Base-by-base conservation (phyloP, 2,329 filamentous ascomycete genomes). In the Leptosphaerulina australis region DNA sequence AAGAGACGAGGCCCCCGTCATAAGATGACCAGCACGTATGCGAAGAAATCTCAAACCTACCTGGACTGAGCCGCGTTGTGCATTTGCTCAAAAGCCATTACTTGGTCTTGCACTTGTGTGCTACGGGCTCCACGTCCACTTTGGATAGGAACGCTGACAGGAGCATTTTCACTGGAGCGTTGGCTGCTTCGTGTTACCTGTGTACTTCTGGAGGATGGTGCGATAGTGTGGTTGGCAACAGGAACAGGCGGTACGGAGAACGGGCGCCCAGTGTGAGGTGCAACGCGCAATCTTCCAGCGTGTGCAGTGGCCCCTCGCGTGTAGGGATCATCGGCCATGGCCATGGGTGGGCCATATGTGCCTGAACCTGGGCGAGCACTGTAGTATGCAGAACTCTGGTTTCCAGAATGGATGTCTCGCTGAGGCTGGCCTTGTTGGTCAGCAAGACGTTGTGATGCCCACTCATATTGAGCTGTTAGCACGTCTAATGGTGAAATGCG, bases 81-180 rank as follows among this genome's bases (percentile, higher is more conserved):
- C 37, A 61, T 29, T 12, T 49, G 56, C 24, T 59, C 60, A 25
- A 56, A 59, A 2, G 52, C 53, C n/a, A 40, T 55, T 26, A 59
- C 38, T 10, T 63, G 59, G 10, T 43, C 45, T 35, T 55, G 60
- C 14, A 60, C 56, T 44, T 52, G 56, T 8, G 53, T 49, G n/a
- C 24, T 25, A 15, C 26, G 53, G 17, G 35, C 14, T 25, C 12
- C 11, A 26, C 21, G 46, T 14, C 14, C 37, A n/a, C 21, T 44
- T 18, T 41, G 44, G 9, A 17, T 25, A 11, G 38, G 4, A 43
- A 47, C 18, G 14, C 40, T 25, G 8, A 53, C 57, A 4, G 55
- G 59, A 1, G 43, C 51, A 35, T 67, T 64, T 26, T 68, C 66
- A 34, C 63, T 65, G 4, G 60, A 66, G 8, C 56, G 53, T 38